These are phyloP conservation scores for Borovskyia barvae DNA, from an alignment of 208 protist genomes.

Conservation along the genomic window DNA sequence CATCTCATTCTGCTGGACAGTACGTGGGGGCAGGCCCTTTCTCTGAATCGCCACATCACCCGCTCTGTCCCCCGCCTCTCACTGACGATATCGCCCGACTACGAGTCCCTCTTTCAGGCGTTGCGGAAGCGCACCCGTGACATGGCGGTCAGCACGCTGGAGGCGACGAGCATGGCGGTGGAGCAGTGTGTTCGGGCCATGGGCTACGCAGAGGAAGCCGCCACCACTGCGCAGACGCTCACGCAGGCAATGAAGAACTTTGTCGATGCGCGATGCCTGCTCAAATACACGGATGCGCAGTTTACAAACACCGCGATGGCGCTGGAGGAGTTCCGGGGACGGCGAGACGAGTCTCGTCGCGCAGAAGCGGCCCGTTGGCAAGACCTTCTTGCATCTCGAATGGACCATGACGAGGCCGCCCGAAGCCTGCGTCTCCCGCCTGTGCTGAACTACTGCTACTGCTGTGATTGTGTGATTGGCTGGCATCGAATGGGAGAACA, in stretches of 20 bases:
- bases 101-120: slow-evolving; percentile 63
- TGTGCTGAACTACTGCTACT: slow-evolving; percentile 84
- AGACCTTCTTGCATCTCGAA: slow-evolving; percentile 12
- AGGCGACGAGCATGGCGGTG: slow-evolving; percentile 80
- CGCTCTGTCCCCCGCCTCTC: slow-evolving; percentile 51
- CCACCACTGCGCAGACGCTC: slow-evolving; percentile 9
- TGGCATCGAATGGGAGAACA: slow-evolving; percentile 80
- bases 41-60: slow-evolving; percentile 71
- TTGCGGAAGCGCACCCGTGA: slow-evolving; percentile 73
- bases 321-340: slow-evolving; percentile 33
- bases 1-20: slow-evolving; percentile 75
- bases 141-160: slow-evolving; percentile 74
- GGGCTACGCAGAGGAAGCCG: slow-evolving; percentile 18
- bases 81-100: slow-evolving; percentile 44
- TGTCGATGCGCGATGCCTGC: slow-evolving; percentile 67
- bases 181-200: slow-evolving; percentile 53
- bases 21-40: slow-evolving; percentile 80
- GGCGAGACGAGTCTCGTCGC: slow-evolving; percentile 40
- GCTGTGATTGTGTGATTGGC: slow-evolving; percentile 61
- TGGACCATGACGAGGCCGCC: slow-evolving; percentile 23
- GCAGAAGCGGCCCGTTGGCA: slow-evolving; percentile 32
- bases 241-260: slow-evolving; percentile 68
- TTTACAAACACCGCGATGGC: slow-evolving; percentile 29
- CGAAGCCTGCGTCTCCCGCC: slow-evolving; percentile 49
- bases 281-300: slow-evolving; percentile 59